Conservation (phyloP, 106 monocot species). For the Amphibolis antarctica region DNA sequence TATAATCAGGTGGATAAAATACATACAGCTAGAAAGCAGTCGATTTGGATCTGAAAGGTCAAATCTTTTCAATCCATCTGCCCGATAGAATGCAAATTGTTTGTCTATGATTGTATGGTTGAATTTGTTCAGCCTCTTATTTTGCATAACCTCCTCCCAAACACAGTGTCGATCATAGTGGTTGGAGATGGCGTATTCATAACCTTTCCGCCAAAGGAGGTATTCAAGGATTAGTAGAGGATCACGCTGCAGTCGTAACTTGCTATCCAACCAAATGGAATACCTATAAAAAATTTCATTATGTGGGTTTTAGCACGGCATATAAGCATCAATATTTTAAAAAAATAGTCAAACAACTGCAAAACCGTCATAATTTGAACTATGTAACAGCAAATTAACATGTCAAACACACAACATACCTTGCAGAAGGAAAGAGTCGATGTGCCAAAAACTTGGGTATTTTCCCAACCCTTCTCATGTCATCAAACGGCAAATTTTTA, state of each 20-base stretch:
- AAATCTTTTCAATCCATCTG: slow-evolving; percentile 77
- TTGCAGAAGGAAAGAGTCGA: slow-evolving; percentile 78
- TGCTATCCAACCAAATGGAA: slow-evolving; percentile 95
- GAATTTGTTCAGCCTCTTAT: slow-evolving; percentile 81
- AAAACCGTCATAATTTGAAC: not conserved
- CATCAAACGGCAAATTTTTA: slow-evolving; percentile 60
- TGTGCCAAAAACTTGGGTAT: slow-evolving; percentile 82
- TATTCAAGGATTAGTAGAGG: slow-evolving; percentile 82
- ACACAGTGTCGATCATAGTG: slow-evolving; percentile 91
- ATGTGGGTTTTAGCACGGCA: not conserved
- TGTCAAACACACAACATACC: slow-evolving; percentile 37
- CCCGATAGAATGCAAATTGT: slow-evolving; percentile 76
- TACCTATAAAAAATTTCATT: slow-evolving; percentile 32
- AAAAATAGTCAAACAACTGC: not conserved
- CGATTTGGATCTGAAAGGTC: slow-evolving; percentile 67
- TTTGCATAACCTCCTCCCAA: slow-evolving; percentile 84
- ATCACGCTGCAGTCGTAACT: slow-evolving; percentile 67
- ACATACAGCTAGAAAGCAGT: slow-evolving; percentile 81
- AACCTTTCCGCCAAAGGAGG: slow-evolving; percentile 72
- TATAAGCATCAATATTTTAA: not conserved
- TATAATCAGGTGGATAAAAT: not conserved
- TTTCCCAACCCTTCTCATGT: slow-evolving; percentile 92
- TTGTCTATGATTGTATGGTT: slow-evolving; percentile 67
- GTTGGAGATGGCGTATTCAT: slow-evolving; percentile 88
- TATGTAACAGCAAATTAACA: not conserved